phyloP scores from a whole-genome alignment of 2,329 filamentous ascomycete genomes.

The Knufia petricola region DNA sequence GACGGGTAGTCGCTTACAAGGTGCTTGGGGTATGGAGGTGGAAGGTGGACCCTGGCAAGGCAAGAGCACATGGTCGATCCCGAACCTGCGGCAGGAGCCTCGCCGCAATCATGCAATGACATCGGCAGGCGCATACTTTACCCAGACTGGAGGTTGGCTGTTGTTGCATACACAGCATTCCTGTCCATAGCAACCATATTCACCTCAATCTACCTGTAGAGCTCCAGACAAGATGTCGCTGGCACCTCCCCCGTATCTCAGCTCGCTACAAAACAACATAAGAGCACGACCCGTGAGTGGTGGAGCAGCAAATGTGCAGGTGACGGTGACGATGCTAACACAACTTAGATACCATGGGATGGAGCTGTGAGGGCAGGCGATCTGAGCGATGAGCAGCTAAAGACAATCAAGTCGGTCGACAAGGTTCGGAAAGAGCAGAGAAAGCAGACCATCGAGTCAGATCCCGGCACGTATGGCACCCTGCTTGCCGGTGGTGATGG shows the following conservation, averaged over 20 bases:
- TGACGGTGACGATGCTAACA: not conserved
- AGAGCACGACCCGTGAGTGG: conserved; percentile 59
- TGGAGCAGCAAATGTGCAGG: not conserved
- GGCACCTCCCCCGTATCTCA: conserved; percentile 68
- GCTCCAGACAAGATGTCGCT: conserved; percentile 60
- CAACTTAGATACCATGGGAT: conserved; percentile 72
- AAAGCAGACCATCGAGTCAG: conserved; percentile 67
- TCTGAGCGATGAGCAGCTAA: conserved; percentile 85
- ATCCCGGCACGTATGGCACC: conserved; percentile 68
- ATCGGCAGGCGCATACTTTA: conserved; percentile 8
- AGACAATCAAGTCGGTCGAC: conserved; percentile 92
- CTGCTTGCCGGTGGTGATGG: conserved; percentile 64
- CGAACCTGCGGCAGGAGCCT: conserved; percentile 47
- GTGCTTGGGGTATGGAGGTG: not conserved
- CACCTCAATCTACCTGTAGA: not conserved
- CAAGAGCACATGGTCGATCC: conserved; percentile 48
- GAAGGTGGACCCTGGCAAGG: not conserved
- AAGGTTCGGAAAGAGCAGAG: conserved; percentile 90
- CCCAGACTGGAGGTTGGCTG: conserved; percentile 1
- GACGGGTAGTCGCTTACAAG: not conserved
- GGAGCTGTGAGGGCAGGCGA: conserved; percentile 87
- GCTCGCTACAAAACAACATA: conserved; percentile 92
- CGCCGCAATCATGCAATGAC: conserved; percentile 9
- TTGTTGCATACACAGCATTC: not conserved
- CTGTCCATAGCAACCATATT: not conserved